Base-by-base conservation (phyloP, 1,284 basidiomycete genomes). In the Mycosarcoma mackinlayi region DNA sequence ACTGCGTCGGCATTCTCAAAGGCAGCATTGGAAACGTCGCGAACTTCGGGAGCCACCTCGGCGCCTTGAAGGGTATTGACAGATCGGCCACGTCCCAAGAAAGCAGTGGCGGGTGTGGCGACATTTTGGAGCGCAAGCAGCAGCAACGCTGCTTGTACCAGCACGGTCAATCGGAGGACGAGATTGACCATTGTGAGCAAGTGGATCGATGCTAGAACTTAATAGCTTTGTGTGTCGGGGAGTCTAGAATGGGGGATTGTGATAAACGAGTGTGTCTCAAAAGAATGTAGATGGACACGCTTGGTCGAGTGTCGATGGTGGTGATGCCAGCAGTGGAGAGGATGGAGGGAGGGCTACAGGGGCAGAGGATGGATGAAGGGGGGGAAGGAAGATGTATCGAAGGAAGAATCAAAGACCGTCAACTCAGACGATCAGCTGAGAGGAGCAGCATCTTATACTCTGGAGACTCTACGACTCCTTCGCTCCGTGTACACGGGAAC, bases 111-210 rank as follows among this genome's bases (percentile, higher is more conserved):
- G 6, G 66, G 55, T 0, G 56, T 40, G 23, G 59, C 41, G 10
- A 33, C 44, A 34, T 59, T 50, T 40, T 69, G 55, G 37, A 69
- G 39, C 3, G 48, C 55, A 16, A 63, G 54, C 51, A 69, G 34
- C 2, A 69, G 40, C 19, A 69, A 28, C 3, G 66, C 60, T 34
- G 52, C 52, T 38, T 69, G 66, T n/a, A 60, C 54, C 47, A 69
- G 28, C 3, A 63, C 21, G 40, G 60, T 63, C 50, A 69, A 40
- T 51, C 37, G 58, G 21, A 55, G 19, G 23, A 19, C 28, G 10
- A 63, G 42, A 14, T 56, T 60, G 24, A 66, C 63, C 63, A 66
- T 66, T n/a, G 19, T 54, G 30, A 21, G 5, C 14, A 23, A 24
- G 23, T 25, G 23, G 9, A 16, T 21, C 19, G n/a, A n/a, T n/a